These are phyloP conservation scores for Tolypocladium sp. DNA, from an alignment of 2,329 filamentous ascomycete genomes.

Conservation along the genomic window DNA sequence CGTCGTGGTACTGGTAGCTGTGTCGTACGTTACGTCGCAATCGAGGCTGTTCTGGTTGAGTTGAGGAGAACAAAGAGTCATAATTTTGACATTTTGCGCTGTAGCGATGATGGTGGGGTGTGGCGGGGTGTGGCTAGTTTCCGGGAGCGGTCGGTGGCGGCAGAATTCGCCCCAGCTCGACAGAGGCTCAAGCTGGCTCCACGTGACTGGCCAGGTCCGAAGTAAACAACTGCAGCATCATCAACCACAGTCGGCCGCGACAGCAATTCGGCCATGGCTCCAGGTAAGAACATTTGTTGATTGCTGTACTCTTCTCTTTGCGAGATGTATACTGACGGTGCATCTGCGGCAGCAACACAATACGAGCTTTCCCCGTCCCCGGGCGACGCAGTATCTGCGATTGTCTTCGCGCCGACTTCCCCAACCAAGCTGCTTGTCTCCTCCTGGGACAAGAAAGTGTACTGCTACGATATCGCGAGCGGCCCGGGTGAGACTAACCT, in stretches of 20 bases:
- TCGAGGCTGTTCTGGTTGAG: constrained; percentile 3
- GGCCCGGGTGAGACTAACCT: constrained; percentile 46
- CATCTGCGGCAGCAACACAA: constrained; percentile 48
- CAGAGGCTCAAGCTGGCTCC: constrained; percentile 5
- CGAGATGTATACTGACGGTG: constrained; percentile 4
- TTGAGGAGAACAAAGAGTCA: constrained; percentile 20
- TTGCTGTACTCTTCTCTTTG: not conserved
- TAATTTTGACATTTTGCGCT: constrained; percentile 34
- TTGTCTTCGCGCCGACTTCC: constrained; percentile 76
- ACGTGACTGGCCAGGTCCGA: constrained; percentile 22
- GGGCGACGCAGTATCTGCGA: constrained; percentile 74
- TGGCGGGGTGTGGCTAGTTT: constrained; percentile 26
- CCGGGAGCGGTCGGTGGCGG: constrained; percentile 17
- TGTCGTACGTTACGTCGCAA: constrained; percentile 4
- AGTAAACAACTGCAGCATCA: constrained; percentile 25
- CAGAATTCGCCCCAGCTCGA: constrained; percentile 13
- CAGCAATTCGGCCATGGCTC: constrained; percentile 25
- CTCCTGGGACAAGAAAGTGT: constrained; percentile 89
- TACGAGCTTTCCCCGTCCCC: constrained; percentile 78
- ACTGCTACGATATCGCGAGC: constrained; percentile 70
- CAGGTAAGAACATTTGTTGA: constrained; percentile 20
- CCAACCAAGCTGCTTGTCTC: constrained; percentile 74
- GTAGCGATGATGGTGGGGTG: constrained; percentile 29
- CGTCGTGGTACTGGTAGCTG: constrained; percentile 3
- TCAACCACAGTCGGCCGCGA: constrained; percentile 9